Percentiles rank a stretch among this genome's conserved stretches.
These are phyloP conservation scores for Boletus sp. DNA, from an alignment of 768 basidiomycete genomes.

Conservation along the genomic window DNA sequence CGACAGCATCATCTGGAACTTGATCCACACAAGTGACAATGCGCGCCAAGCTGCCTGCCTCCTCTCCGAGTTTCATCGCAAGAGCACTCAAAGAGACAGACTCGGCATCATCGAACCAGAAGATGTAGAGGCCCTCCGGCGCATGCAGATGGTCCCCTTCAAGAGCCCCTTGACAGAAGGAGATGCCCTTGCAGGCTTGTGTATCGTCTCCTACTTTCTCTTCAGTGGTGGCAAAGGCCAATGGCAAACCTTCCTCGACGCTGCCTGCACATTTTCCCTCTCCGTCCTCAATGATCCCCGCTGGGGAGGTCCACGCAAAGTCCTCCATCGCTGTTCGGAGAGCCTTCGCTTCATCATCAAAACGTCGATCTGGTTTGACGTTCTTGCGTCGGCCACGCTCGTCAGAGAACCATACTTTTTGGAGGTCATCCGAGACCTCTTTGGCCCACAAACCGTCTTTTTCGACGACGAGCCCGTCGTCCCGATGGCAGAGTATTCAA, in stretches of 20 bases:
- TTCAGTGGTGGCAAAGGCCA: slow-evolving; percentile 72
- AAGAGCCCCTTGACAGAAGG: slow-evolving; percentile 43
- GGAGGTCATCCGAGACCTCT: slow-evolving; percentile 52
- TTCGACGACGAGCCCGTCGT: slow-evolving; percentile 38
- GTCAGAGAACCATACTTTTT: slow-evolving; percentile 56
- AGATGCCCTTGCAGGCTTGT: slow-evolving; percentile 76
- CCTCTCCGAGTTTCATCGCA: slow-evolving; percentile 57
- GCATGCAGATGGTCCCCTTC: slow-evolving; percentile 19
- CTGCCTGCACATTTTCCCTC: slow-evolving; percentile 57
- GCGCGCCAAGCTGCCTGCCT: slow-evolving; percentile 59
- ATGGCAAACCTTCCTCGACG: slow-evolving; percentile 64
- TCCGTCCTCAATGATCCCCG: slow-evolving; percentile 39
- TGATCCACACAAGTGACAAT: slow-evolving; percentile 44
- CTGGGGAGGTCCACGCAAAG: slow-evolving; percentile 40
- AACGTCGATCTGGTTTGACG: slow-evolving; percentile 86
- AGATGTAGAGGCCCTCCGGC: slow-evolving; percentile 26
- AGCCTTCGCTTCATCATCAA: slow-evolving; percentile 72
- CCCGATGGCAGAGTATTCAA: slow-evolving; percentile 48
- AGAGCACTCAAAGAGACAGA: slow-evolving; percentile 26
- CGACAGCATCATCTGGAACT: slow-evolving; percentile 45
- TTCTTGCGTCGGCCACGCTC: slow-evolving; percentile 75
- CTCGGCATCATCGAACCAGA: slow-evolving; percentile 17
- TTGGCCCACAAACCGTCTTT: slow-evolving; percentile 27
- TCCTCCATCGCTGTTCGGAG: slow-evolving; percentile 44
- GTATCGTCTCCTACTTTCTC: slow-evolving; percentile 71